Conservation (phyloP, 2,329 filamentous ascomycete genomes). For the Pleomassaria siparia region DNA sequence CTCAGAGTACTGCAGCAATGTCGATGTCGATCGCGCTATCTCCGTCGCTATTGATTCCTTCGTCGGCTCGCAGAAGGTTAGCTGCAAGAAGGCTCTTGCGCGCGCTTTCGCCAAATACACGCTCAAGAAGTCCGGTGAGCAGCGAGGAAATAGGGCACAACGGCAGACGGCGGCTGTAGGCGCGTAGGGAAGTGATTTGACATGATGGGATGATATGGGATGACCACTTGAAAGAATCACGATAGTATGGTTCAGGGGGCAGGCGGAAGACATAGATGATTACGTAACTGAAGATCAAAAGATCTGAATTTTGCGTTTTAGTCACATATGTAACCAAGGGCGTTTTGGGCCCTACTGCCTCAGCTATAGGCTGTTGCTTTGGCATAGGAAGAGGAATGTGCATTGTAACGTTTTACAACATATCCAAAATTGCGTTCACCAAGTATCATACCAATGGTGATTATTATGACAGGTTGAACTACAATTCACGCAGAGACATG, state of each 20-base stretch:
- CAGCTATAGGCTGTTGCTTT: neutral
- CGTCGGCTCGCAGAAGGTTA: constrained; percentile 93
- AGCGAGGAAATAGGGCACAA: constrained; percentile 25
- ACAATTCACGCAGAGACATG: too few species aligned
- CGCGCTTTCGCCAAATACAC: constrained; percentile 94
- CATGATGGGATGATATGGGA: neutral
- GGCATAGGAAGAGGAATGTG: neutral
- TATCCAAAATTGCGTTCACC: too few species aligned
- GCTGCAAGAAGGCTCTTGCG: constrained; percentile 93
- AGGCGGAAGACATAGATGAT: neutral
- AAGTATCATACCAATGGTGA: too few species aligned
- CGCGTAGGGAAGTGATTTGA: constrained; percentile 10
- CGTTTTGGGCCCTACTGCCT: neutral
- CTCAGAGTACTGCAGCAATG: constrained; percentile 87
- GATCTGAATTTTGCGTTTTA: neutral
- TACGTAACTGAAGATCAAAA: neutral
- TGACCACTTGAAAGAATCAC: neutral
- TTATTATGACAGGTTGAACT: too few species aligned
- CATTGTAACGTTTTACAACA: too few species aligned
- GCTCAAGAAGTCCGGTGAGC: constrained; percentile 48
- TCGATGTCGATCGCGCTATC: constrained; percentile 95
- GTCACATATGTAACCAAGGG: neutral
- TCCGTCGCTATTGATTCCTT: constrained; percentile 96
- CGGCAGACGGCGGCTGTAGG: constrained; percentile 31
- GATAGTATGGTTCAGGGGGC: neutral